Base-by-base conservation (phyloP, 2,329 filamentous ascomycete genomes). In the Beauveria sp. region DNA sequence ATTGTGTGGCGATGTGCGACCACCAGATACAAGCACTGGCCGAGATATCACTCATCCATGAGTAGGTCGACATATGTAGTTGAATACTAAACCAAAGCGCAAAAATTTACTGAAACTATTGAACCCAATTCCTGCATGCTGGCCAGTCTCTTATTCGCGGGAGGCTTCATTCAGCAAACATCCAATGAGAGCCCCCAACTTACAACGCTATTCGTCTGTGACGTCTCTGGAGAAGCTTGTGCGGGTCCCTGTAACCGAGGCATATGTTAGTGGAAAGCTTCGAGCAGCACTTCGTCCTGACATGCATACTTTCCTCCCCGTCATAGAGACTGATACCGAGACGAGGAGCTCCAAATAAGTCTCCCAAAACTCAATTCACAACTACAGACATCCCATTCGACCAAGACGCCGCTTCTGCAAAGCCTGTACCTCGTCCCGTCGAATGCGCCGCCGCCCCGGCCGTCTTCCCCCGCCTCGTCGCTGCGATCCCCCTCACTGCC, bases 241-340 rank as follows among this genome's bases (percentile, higher is more conserved):
- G 58, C 58, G 58, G 58, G 49, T 60, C 58, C 49, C 58, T 54
- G 50, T 66, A 67, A 67, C 72, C 72, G 72, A 74, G 72, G 72
- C 72, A 73, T 70, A 74, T 73, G 69, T 65, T 40, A 38, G 26
- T 20, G 43, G 24, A 47, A 70, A 55, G 62, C 63, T 62, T 45
- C 54, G 20, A 40, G 26, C 60, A 52, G 28, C 30, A 24, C 45
- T 30, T 46, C 26, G 28, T 22, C 20, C 22, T 24, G 7, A 22
- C 58, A 30, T 18, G 26, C 49, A 38, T 20, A 34, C 40, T 47
- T 38, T 40, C 28, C 9, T 18, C 16, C 20, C 14, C n/a, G 24
- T 42, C 30, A 40, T 28, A 38, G 55, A 47, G 30, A 12, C 14
- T 22, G 18, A 26, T 49, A 8, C 28, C 4, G n/a, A 34, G 20